Conservation (phyloP, 352 stramenopile genomes). For the Pythium sukuiense region DNA sequence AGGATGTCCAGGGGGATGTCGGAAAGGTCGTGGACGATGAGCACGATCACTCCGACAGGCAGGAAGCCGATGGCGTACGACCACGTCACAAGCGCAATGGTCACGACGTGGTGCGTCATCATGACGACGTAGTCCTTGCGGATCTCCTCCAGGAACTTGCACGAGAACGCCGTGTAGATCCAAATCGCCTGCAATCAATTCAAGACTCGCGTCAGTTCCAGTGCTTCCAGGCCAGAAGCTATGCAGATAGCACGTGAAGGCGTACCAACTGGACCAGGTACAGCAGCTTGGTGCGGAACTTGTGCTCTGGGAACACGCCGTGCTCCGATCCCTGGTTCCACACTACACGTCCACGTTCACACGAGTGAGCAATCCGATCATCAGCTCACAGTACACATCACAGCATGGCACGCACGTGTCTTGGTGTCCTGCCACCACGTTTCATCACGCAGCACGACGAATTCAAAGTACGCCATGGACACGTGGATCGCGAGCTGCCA, state of each 20-base stretch:
- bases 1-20: slow-evolving; percentile 88
- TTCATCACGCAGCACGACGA: slow-evolving; percentile 78
- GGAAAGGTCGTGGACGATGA: slow-evolving; percentile 86
- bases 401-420: slow-evolving; percentile 45
- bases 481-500: slow-evolving; percentile 86
- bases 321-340: slow-evolving; percentile 76
- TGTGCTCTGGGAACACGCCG: slow-evolving; percentile 76
- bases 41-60: slow-evolving; percentile 79
- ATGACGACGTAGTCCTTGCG: slow-evolving; percentile 90
- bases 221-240: not conserved
- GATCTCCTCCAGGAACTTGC: slow-evolving; percentile 87
- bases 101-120: slow-evolving; percentile 90
- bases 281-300: slow-evolving; percentile 79
- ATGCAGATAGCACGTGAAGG: not conserved
- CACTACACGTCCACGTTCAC: slow-evolving; percentile 33
- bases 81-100: slow-evolving; percentile 83
- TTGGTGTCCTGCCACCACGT: slow-evolving; percentile 87
- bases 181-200: slow-evolving; percentile 62
- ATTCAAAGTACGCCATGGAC: slow-evolving; percentile 84
- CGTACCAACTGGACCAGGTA: slow-evolving; percentile 83
- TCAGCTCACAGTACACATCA: not conserved
- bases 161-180: slow-evolving; percentile 89
- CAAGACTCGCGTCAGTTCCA: not conserved
- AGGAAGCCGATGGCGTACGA: slow-evolving; percentile 82
- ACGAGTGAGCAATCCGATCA: not conserved